phyloP scores from a whole-genome alignment of 176 grass and related monocot species.

The Panicum miliaceum region DNA sequence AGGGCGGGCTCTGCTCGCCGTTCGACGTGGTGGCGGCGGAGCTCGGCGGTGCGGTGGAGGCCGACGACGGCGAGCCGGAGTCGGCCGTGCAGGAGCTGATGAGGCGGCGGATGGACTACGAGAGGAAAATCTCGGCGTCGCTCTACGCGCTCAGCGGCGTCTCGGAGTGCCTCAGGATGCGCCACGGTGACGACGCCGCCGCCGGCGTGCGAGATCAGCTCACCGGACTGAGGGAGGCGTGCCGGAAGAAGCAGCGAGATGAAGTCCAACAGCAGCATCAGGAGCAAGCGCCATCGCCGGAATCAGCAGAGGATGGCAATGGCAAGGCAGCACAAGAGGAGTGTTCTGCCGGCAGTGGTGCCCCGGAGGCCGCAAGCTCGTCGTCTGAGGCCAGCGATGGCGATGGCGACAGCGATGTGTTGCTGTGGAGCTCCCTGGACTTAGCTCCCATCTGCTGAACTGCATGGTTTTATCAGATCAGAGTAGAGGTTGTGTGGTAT shows the following conservation, averaged over 20 bases:
- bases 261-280: not conserved
- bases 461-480: slow-evolving; percentile 23
- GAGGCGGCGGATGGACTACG: slow-evolving; percentile 73
- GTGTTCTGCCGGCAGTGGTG: not conserved
- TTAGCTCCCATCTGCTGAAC: slow-evolving; percentile 61
- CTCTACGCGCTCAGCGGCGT: slow-evolving; percentile 68
- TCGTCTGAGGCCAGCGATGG: not conserved
- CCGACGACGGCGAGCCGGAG: not conserved
- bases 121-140: slow-evolving; percentile 75
- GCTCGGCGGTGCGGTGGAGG: slow-evolving; percentile 32
- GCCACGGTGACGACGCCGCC: not conserved
- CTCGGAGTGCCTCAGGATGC: slow-evolving; percentile 68
- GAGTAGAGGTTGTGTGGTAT: slow-evolving; percentile 28
- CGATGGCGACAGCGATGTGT: slow-evolving; percentile 37
- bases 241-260: slow-evolving; percentile 46
- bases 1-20: slow-evolving; percentile 54
- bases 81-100: slow-evolving; percentile 55
- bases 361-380: not conserved
- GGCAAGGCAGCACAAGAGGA: slow-evolving; percentile 31
- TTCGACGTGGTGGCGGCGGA: slow-evolving; percentile 56
- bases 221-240: slow-evolving; percentile 61
- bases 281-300: not conserved
- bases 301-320: not conserved
- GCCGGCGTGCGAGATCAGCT: slow-evolving; percentile 49
- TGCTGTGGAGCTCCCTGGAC: slow-evolving; percentile 71